A percentile compares a stretch with the other conserved stretches of the same genome.
Conservation (phyloP, 345 rosid genomes). For the Citrus maxima region DNA sequence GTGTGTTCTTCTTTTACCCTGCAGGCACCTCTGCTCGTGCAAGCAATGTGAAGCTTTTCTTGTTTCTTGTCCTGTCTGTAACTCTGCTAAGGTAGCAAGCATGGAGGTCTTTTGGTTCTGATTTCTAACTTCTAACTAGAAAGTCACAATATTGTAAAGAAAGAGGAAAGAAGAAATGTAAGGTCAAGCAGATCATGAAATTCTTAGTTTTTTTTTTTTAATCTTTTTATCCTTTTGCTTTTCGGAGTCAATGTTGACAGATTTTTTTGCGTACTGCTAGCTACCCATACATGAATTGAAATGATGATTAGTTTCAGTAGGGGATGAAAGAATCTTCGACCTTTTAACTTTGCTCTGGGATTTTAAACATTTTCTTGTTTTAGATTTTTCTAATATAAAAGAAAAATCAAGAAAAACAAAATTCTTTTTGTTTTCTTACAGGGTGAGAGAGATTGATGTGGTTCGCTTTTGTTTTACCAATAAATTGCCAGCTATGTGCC, state of each 20-base stretch:
- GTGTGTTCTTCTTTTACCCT: slow-evolving; percentile 54
- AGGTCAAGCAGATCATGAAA: no score
- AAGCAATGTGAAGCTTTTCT: slow-evolving; percentile 45
- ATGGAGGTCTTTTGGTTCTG: slow-evolving; percentile 40
- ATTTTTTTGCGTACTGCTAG: neutral
- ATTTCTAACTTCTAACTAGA: slow-evolving; percentile 5
- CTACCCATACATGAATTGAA: slow-evolving; percentile 1
- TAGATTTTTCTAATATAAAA: neutral
- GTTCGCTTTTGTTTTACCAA: neutral
- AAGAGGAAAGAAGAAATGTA: neutral
- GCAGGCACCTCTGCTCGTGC: slow-evolving; percentile 67
- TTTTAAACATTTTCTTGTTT: slow-evolving; percentile 5
- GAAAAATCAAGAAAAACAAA: neutral
- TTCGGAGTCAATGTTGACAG: neutral
- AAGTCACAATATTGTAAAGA: neutral
- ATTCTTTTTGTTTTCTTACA: neutral
- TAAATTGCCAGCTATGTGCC: neutral
- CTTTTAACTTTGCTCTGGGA: neutral
- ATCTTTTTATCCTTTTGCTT: neutral
- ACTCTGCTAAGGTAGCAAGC: slow-evolving; percentile 49
- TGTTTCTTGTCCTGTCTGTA: slow-evolving; percentile 53
- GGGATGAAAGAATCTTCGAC: neutral
- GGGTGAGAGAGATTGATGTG: neutral
- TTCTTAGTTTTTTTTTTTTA: no score
- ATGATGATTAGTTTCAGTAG: neutral